These are phyloP conservation scores for Zygoascus flipseniorum DNA, from an alignment of 805 yeast genomes.

Conservation along the genomic window DNA sequence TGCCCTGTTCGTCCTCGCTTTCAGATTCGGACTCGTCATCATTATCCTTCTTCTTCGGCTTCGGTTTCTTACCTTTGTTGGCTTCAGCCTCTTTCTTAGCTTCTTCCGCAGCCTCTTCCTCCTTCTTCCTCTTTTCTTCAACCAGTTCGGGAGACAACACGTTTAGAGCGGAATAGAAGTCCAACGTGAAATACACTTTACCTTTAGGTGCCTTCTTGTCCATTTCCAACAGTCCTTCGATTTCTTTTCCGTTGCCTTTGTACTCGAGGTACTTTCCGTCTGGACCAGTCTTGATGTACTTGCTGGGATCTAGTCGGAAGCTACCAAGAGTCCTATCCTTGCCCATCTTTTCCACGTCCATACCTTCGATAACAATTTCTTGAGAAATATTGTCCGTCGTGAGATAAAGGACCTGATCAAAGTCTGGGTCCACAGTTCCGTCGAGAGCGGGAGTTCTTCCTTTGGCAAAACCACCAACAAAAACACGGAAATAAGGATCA, in stretches of 20 bases:
- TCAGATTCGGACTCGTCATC: slow-evolving; percentile 29
- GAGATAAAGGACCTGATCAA: slow-evolving; percentile 75
- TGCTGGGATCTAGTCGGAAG: slow-evolving; percentile 59
- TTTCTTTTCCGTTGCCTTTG: slow-evolving; percentile 35
- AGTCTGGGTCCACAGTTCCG: slow-evolving; percentile 68
- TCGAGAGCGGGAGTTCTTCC: slow-evolving; percentile 67
- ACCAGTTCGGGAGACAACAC: slow-evolving; percentile 71
- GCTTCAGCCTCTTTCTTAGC: slow-evolving; percentile 23
- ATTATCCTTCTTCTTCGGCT: slow-evolving; percentile 17
- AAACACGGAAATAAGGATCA: slow-evolving; percentile 82
- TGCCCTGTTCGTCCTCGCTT: slow-evolving; percentile 22
- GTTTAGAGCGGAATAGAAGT: slow-evolving; percentile 79
- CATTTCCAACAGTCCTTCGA: slow-evolving; percentile 55
- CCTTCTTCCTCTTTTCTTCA: slow-evolving; percentile 38
- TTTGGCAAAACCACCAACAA: slow-evolving; percentile 67
- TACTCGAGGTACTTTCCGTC: slow-evolving; percentile 44
- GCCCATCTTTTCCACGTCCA: slow-evolving; percentile 79
- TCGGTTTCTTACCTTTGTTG: slow-evolving; percentile 18
- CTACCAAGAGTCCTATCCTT: slow-evolving; percentile 84
- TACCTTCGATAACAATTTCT: slow-evolving; percentile 72
- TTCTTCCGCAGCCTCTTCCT: slow-evolving; percentile 20
- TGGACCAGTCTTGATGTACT: slow-evolving; percentile 51
- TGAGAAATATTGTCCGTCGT: slow-evolving; percentile 80
- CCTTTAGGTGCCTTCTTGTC: slow-evolving; percentile 82
- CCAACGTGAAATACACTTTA: slow-evolving; percentile 55